A percentile compares a stretch with the other conserved stretches of the same genome.
phyloP scores from a whole-genome alignment of 768 basidiomycete genomes.

The Tulasnella sp. region DNA sequence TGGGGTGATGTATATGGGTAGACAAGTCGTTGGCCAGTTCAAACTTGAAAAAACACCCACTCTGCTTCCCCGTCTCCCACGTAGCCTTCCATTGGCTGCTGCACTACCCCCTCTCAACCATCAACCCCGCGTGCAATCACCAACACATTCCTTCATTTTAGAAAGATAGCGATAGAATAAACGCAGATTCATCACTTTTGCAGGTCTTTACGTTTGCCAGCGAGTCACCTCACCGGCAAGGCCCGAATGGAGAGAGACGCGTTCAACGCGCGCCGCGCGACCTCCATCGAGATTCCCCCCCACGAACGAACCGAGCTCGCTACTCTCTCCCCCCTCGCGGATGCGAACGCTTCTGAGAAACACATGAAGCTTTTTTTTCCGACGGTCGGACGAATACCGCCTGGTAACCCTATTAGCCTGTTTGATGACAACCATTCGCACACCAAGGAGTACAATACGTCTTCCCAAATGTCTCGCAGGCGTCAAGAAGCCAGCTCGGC shows the following conservation, averaged over 20 bases:
- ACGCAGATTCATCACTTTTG: not conserved
- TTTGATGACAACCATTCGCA: not conserved
- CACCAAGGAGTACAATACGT: not conserved
- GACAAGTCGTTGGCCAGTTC: not conserved
- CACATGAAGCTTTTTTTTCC: not conserved
- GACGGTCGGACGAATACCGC: not conserved
- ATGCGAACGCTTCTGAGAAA: not conserved
- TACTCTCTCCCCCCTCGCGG: not conserved
- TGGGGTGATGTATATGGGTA: not conserved
- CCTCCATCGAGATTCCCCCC: too few relatives aligned
- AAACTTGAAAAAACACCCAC: not conserved
- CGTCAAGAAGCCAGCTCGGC: not conserved
- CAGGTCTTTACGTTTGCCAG: not conserved
- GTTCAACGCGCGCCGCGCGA: not conserved
- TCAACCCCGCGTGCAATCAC: not conserved
- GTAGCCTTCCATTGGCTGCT: not conserved
- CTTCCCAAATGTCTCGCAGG: not conserved
- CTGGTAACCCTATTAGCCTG: not conserved
- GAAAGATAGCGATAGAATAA: not conserved
- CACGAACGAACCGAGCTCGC: not conserved
- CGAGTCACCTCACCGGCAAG: not conserved
- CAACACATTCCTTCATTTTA: not conserved
- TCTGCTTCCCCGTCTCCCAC: not conserved
- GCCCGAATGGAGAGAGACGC: not conserved
- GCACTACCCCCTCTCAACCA: not conserved